Base-by-base conservation (phyloP, 306 rosid genomes). In the Quercus alba region DNA sequence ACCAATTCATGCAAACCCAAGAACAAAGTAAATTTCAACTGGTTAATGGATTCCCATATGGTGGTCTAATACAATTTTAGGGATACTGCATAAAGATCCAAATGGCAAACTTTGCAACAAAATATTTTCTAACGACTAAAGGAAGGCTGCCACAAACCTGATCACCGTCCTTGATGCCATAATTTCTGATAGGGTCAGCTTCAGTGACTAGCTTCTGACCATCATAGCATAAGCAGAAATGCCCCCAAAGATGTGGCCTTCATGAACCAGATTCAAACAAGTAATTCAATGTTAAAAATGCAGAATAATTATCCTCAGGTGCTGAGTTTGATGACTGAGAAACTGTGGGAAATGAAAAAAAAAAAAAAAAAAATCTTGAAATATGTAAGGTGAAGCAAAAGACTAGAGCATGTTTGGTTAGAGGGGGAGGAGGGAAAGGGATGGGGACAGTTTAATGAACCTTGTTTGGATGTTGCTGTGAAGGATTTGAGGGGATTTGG, bases 231-330 rank as follows among this genome's bases (percentile, higher is more conserved):
- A 92, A 87, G 89, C 97, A 94, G 86, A 94, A 92, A 84, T 86
- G 89, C 49, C 97, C 91, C 99, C 99, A 94, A 56, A 94, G 89
- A 70, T 85, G 97, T 25, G 86, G 80, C 99, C 99, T 94, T 3
- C 85, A 80, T 8, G 62, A 84, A 81, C 52, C 77, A 84, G 85
- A 41, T 31, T 62, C 67, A 0, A 41, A 74, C 11, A 72, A 63
- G 18, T 59, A 31, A 35, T 46, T 56, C 59, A 73, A 73, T 14
- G 28, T 51, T 21, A 71, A 41, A 28, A 81, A 54, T 33, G 41
- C 73, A 75, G 58, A 72, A 56, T 35, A 68, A 21, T 35, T 57
- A 51, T 81, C 38, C n/a, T 0, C 41, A 20, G 6, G 75, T 41
- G 57, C 33, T 23, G n/a, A 20, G 30, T 67, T 67, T 25, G n/a